phyloP scores from a whole-genome alignment of 345 rosid species.

The Gossypium australe region DNA sequence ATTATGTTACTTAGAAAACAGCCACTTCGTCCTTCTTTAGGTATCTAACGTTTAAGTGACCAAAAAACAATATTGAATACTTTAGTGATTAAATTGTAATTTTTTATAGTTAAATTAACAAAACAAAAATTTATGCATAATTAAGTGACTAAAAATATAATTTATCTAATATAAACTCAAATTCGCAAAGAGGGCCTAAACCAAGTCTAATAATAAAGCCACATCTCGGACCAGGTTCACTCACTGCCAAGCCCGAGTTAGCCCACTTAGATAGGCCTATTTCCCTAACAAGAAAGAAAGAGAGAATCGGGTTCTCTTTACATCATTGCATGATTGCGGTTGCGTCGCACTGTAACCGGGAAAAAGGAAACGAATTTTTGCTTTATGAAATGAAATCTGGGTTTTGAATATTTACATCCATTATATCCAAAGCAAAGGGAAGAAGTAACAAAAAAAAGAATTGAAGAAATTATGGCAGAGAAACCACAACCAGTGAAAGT shows the following conservation, averaged over 20 bases:
- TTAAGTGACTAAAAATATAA: too few species aligned
- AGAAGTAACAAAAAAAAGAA: background rate
- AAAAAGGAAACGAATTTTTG: background rate
- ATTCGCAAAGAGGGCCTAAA: background rate
- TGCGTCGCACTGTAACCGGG: background rate
- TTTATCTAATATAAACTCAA: too few species aligned
- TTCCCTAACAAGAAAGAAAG: background rate
- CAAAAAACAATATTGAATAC: too few species aligned
- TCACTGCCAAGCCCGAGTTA: background rate
- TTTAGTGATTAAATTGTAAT: too few species aligned
- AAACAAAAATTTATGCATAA: too few species aligned
- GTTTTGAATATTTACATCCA: background rate
- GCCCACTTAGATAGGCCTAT: background rate
- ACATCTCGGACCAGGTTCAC: background rate
- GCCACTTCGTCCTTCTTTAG: too few species aligned
- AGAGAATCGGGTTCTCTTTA: background rate
- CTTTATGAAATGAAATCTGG: background rate
- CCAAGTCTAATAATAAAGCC: background rate
- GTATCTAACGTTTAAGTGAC: too few species aligned
- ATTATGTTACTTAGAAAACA: too few species aligned
- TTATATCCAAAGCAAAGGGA: background rate
- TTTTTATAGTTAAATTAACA: too few species aligned
- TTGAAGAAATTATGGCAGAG: constrained; percentile 10
- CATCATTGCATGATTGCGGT: background rate
- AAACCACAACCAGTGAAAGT: constrained; percentile 67